phyloP scores from a whole-genome alignment of 1,284 basidiomycete genomes.

The Ceratobasidium sp. region DNA sequence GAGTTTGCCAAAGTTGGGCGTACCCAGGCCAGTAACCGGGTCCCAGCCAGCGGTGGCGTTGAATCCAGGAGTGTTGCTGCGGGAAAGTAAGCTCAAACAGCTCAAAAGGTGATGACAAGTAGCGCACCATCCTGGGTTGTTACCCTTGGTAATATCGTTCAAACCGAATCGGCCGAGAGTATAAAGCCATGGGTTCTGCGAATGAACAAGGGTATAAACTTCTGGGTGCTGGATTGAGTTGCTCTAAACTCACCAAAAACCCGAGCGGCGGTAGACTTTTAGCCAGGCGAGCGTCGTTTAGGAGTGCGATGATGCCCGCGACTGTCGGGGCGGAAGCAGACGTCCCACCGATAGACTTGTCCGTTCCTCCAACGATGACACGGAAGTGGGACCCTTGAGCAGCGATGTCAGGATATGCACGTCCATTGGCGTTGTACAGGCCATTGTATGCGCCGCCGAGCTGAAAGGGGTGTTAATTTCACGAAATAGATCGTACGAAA shows the following conservation, averaged over 20 bases:
- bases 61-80: conserved; percentile 41
- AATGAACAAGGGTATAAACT: neutral
- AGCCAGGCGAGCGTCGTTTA: conserved; percentile 51
- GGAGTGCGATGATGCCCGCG: conserved; percentile 49
- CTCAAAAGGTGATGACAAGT: neutral
- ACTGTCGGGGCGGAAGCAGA: conserved; percentile 44
- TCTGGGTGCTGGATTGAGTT: neutral
- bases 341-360: conserved; percentile 47
- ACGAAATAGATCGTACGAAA: neutral
- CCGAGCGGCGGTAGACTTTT: conserved; percentile 48
- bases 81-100: neutral
- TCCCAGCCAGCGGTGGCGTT: conserved; percentile 47
- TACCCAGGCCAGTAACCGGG: conserved; percentile 45
- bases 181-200: conserved; percentile 40
- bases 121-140: conserved; percentile 45
- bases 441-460: conserved; percentile 24
- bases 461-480: neutral
- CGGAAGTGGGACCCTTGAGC: conserved; percentile 47
- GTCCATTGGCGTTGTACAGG: conserved; percentile 35
- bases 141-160: conserved; percentile 49
- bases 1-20: conserved; percentile 42
- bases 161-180: conserved; percentile 28
- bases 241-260: conserved; percentile 44
- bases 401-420: conserved; percentile 42
- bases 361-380: conserved; percentile 47